Evolutionary conservation across 2,329 filamentous ascomycete genomes (phyloP), one percentile per base, ranked within the genome.

Genomic region (Aspergillus pseudonomiae): DNA sequence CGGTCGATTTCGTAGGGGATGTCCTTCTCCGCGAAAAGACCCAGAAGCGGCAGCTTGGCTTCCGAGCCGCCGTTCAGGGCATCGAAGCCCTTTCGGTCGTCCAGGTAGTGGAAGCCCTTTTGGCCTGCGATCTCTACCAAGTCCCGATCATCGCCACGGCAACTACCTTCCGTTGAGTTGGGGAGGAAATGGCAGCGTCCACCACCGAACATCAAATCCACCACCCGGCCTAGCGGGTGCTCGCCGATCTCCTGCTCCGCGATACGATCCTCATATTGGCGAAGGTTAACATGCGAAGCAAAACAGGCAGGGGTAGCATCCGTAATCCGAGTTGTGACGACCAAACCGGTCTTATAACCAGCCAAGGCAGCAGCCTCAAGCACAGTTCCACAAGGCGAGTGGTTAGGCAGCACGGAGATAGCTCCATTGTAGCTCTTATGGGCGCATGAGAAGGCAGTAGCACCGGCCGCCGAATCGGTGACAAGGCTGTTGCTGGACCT

Each of bases 281-380:
- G 88, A 67, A 88, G 83, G 66, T 93, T 88, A 19, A 93, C 95
- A 75, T 98, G 95, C 54, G 92, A 89, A 4, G 93, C 93, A 77
- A 99, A 99, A 78, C 93, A 96, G 1, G 95, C 95, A 0, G 95
- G 95, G 1, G 95, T 99, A 4, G 95, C 95, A 81, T 99, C 95
- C 4, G 95, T 97, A 65, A 98, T 88, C 65, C 94, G 88, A 0
- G 95, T 99, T 0, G 95, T 99, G 34, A 97, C 95, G 2, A 98
- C 95, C 67, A 99, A 80, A 0, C 95, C 95, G 2, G 95, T 99
- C 79, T 89, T 90, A 76, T 97, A 98, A 16, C 95, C 95, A 10
- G 92, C 91, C 70, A 88, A 87, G 81, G 97, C 96, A 43, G 95
- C 95, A 4, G 95, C 95, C 81, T 99, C 95, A 59, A 99, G 86